A percentile compares a stretch with the other conserved stretches of the same genome.
Conservation (phyloP, 2,329 filamentous ascomycete species). For the Cucurbitaria berberidis region DNA sequence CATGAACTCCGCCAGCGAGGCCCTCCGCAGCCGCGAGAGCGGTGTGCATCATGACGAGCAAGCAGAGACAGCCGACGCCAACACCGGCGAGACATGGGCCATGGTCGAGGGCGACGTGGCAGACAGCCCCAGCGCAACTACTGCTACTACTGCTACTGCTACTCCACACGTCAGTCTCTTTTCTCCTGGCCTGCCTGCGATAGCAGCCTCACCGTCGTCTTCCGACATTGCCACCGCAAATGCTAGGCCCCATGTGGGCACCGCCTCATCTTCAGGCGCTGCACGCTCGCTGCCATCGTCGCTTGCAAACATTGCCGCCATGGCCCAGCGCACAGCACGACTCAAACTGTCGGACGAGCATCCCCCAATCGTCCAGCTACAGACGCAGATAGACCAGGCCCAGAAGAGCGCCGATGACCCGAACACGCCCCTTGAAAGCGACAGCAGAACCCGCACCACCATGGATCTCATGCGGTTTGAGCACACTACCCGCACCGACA, state of each 20-base stretch:
- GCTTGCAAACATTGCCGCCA: constrained; percentile 29
- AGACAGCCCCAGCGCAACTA: constrained; percentile 15
- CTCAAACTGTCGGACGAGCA: constrained; percentile 37
- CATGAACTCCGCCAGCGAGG: constrained; percentile 25
- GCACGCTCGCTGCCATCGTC: constrained; percentile 40
- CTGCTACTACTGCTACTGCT: no score
- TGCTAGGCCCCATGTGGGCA: constrained; percentile 15
- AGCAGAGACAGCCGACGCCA: constrained; percentile 6
- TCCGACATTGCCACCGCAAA: constrained; percentile 10
- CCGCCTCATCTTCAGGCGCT: constrained; percentile 26
- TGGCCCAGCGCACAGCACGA: constrained; percentile 38
- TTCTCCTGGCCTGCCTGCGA: constrained; percentile 29
- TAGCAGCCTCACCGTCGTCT: constrained; percentile 22
- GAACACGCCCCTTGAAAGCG: constrained; percentile 47
- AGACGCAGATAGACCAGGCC: constrained; percentile 48
- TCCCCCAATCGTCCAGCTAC: constrained; percentile 38
- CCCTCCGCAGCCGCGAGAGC: constrained; percentile 19
- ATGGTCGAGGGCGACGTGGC: constrained; percentile 13
- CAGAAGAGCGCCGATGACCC: constrained; percentile 59
- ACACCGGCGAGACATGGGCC: constrained; percentile 21
- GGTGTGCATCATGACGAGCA: constrained; percentile 14
- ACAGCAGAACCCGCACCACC: constrained; percentile 27
- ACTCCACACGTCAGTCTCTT: constrained; percentile 36
- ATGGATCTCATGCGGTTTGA: constrained; percentile 42
- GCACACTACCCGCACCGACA: constrained; percentile 51